Evolutionary conservation across 805 yeast genomes (phyloP), one percentile per base, ranked within the genome.

Genomic region (Lachancea waltii): DNA sequence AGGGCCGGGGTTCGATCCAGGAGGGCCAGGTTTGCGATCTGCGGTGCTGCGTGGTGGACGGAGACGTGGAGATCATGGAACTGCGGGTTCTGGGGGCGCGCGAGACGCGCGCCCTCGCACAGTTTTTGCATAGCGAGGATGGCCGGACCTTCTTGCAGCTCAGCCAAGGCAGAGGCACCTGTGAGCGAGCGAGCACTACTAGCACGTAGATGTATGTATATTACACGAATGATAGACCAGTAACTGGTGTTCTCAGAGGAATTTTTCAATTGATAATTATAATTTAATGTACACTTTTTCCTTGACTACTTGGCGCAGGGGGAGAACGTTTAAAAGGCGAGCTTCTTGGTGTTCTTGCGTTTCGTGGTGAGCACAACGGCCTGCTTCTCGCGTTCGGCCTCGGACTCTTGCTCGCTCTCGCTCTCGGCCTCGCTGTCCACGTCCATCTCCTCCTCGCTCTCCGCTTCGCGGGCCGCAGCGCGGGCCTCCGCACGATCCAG

Each of bases 401-500:
- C 58, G 43, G 63, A 67, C 43, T 65, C 77, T 50, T 77, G 82
- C 47, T 68, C 74, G 35, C 64, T 69, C 26, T 68, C 72, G 38
- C 63, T 69, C 34, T 67, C 73, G 49, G 62, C 72, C 25, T 68
- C 74, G 38, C 61, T 67, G 37, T 60, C 70, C 36, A 64, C 72
- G 35, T 64, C 75, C 29, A 63, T 73, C 34, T 63, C 73, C 39
- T 64, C 73, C 5, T 61, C 72, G 53, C 60, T 67, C 33, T 62
- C 69, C 40, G 65, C 74, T 40, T 66, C 79, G 58, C 65, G 77
- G 40, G 75, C 78, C 49, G 81, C 81, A 50, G 68, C 72, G 66
- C 73, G 83, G 50, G 89, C 87, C 40, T 79, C 77, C 65, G 69
- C 74, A 62, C 79, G 77, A 56, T 85, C 79, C 48, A 86, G 65